Base-by-base conservation (phyloP, 2,329 filamentous ascomycete genomes). In the Salinomyces thailandicus region DNA sequence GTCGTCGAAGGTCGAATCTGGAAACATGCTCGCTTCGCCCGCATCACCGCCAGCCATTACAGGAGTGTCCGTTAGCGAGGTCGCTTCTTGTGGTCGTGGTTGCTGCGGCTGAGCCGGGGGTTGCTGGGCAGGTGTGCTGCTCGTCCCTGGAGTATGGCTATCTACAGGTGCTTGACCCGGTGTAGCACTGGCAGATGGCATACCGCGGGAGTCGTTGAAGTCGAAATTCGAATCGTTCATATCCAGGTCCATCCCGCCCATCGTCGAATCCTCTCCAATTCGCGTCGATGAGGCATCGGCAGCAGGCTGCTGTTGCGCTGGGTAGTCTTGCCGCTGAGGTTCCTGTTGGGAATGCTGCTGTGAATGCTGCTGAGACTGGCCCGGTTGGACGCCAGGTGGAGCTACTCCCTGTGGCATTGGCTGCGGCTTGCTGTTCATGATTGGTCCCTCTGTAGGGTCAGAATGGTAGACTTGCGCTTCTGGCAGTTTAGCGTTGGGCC, bases 241-340 rank as follows among this genome's bases (percentile, higher is more conserved):
- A 22, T 47, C 44, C 31, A 50, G 44, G 29, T 50, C 47, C 39
- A 52, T 48, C 35, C 43, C 50, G 16, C 46, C 45, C 44, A 53
- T 46, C 13, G 43, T 22, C 12, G 39, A 36, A 18, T 44, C 42
- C 20, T 47, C 37, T n/a, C 26, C 42, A 41, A 45, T 43, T 19
- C 41, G 39, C 31, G 48, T 38, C 6, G 41, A 37, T 22, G 49
- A 36, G 31, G 43, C 44, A 11, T 35, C 35, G 7, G 40, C 32
- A 13, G 79, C 81, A 16, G 38, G 20, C 27, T 34, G 29, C 30
- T n/a, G 27, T 24, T 33, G 33, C 15, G 31, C 33, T 16, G 22
- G 19, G n/a, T 13, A 14, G 12, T 27, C 15, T 16, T 31, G 34
- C 18, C 19, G 18, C 20, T 39, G 43, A 12, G 20, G n/a, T 19